Conservation (phyloP, 352 stramenopile genomes). For the Blastocystis sp. region DNA sequence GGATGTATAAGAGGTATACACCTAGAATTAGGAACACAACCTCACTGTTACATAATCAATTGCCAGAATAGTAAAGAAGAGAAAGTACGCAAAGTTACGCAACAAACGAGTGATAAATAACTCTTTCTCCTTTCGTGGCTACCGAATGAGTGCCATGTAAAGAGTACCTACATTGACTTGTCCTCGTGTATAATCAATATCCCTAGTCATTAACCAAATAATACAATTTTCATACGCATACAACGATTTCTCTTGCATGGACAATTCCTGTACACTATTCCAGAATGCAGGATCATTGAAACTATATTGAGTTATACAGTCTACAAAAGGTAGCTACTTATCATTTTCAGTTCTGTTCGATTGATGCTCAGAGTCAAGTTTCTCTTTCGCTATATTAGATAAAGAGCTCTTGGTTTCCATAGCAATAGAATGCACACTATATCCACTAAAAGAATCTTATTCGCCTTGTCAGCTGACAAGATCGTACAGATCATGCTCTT, state of each 20-base stretch:
- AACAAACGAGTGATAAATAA: slow-evolving; percentile 44
- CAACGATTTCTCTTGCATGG: slow-evolving; percentile 36
- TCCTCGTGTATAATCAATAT: slow-evolving; percentile 34
- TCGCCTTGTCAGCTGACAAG: not conserved
- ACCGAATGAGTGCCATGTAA: not conserved
- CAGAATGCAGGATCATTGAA: slow-evolving; percentile 20
- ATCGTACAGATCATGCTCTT: slow-evolving; percentile 3
- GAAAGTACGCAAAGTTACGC: slow-evolving; percentile 27
- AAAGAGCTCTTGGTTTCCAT: not conserved
- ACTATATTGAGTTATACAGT: not conserved
- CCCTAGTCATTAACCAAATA: not conserved
- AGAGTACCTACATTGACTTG: not conserved
- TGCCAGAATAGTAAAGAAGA: not conserved
- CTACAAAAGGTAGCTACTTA: not conserved
- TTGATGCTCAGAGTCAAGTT: not conserved
- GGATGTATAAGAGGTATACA: slow-evolving; percentile 19
- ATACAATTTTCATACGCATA: slow-evolving; percentile 21
- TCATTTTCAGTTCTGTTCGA: not conserved
- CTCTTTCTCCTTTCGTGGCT: not conserved
- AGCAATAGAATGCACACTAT: not conserved
- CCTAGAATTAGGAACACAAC: not conserved
- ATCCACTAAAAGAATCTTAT: not conserved
- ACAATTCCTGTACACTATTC: slow-evolving; percentile 62
- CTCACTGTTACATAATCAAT: not conserved
- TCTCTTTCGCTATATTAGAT: not conserved